Evolutionary conservation across 257 asterid species (phyloP).

Genomic region (Cinchona pubescens): DNA sequence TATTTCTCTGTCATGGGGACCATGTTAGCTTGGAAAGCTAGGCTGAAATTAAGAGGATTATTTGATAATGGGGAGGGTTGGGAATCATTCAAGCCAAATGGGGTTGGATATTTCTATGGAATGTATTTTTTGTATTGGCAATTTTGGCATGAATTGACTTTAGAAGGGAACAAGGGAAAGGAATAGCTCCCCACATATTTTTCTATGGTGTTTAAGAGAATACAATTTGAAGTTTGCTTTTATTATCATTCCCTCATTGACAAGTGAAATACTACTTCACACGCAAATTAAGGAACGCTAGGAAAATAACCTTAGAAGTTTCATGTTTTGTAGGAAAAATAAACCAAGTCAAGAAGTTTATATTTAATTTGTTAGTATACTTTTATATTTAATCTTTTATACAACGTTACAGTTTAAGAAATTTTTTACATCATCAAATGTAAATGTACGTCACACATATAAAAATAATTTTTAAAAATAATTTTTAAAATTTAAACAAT

Average conservation of each 20-base stretch:
- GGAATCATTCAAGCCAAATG: slow-evolving; percentile 5
- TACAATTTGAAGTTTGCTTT: slow-evolving; percentile 3
- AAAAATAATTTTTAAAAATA: background rate
- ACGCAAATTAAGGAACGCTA: slow-evolving; percentile 1
- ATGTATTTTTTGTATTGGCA: slow-evolving; percentile 13
- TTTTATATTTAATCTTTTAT: too few species aligned
- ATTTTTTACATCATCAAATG: too few species aligned
- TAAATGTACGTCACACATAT: too few species aligned
- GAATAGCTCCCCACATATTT: slow-evolving; percentile 12
- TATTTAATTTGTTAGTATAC: too few species aligned
- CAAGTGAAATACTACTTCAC: background rate
- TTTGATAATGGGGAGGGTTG: background rate
- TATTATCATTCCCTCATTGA: background rate
- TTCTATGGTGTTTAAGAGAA: slow-evolving; percentile 7
- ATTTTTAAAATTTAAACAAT: too few species aligned
- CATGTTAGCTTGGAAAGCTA: slow-evolving; percentile 12
- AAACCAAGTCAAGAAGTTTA: too few species aligned
- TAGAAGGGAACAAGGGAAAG: background rate
- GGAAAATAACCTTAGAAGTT: too few species aligned
- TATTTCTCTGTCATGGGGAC: slow-evolving; percentile 17
- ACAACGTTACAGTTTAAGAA: too few species aligned
- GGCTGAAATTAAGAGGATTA: background rate
- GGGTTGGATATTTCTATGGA: slow-evolving; percentile 17
- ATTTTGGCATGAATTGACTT: slow-evolving; percentile 13
- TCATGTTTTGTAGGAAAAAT: too few species aligned